Conservation (phyloP, 2,329 filamentous ascomycete genomes). For the Gaeumannomyces sp. region DNA sequence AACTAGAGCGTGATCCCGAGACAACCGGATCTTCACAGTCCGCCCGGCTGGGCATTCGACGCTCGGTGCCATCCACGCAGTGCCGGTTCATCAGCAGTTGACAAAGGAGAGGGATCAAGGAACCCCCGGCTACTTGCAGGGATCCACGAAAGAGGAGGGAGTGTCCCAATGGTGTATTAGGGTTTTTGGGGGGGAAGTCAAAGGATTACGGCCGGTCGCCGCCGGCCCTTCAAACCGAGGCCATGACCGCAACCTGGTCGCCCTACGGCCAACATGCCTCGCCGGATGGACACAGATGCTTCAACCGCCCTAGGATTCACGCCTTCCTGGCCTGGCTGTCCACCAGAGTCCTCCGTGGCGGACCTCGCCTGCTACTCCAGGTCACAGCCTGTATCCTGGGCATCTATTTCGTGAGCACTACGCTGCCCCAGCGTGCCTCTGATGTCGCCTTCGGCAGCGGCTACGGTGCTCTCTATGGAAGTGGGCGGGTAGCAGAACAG, state of each 20-base stretch:
- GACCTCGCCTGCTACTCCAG: constrained; percentile 23
- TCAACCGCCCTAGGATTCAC: constrained; percentile 8
- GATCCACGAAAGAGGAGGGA: not conserved
- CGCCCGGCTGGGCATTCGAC: not conserved
- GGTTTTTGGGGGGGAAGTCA: not conserved
- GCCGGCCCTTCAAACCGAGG: not conserved
- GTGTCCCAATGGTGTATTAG: not conserved
- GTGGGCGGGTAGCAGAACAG: constrained; percentile 9
- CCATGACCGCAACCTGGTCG: not conserved
- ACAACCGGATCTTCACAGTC: not conserved
- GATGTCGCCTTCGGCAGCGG: constrained; percentile 16
- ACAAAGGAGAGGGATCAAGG: not conserved
- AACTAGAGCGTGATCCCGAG: not conserved
- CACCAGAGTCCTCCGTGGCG: constrained; percentile 21
- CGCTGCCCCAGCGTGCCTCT: constrained; percentile 17
- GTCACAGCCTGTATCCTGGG: constrained; percentile 18
- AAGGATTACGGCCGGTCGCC: not conserved
- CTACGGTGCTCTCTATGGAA: constrained; percentile 16
- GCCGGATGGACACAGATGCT: constrained; percentile 3
- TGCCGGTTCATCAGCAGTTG: not conserved
- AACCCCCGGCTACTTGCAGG: no score
- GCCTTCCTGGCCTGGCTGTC: constrained; percentile 23
- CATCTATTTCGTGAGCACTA: constrained; percentile 18
- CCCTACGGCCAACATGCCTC: constrained; percentile 4
- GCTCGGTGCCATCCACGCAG: not conserved